Evolutionary conservation across 2,329 filamentous ascomycete species (phyloP).

Genomic region (Bimuria novae-zelandiae): DNA sequence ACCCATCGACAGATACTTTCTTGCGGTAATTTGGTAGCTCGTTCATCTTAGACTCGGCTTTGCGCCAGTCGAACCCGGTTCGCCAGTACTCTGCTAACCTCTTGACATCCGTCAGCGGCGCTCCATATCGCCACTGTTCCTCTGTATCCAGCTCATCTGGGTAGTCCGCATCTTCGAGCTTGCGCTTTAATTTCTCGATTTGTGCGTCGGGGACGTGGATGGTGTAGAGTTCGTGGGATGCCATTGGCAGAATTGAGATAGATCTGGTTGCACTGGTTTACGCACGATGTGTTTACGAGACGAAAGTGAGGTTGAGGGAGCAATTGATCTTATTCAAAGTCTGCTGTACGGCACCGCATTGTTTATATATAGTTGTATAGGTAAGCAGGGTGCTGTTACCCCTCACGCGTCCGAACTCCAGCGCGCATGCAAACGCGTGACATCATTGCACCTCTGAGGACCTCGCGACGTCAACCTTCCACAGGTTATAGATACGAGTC

Average conservation of each 20-base stretch:
- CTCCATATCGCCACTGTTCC: conserved; percentile 62
- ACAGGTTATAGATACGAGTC: too few relatives aligned
- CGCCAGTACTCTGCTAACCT: conserved; percentile 63
- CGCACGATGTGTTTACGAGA: too few relatives aligned
- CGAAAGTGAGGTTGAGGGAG: background rate
- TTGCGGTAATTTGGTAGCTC: conserved; percentile 63
- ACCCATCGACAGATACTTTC: conserved; percentile 60
- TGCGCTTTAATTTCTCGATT: conserved; percentile 59
- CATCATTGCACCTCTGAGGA: too few relatives aligned
- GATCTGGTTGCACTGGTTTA: too few relatives aligned
- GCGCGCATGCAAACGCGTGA: background rate
- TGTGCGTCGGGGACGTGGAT: conserved; percentile 47
- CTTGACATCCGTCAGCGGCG: conserved; percentile 64
- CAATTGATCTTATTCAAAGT: background rate
- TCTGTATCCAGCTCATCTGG: conserved; percentile 58
- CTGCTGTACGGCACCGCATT: background rate
- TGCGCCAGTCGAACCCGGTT: conserved; percentile 63
- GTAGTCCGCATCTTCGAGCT: conserved; percentile 59
- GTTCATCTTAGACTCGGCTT: conserved; percentile 64
- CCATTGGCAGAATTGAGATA: background rate
- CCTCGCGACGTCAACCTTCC: too few relatives aligned
- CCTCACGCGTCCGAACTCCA: background rate
- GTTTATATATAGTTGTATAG: background rate
- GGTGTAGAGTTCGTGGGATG: conserved; percentile 27
- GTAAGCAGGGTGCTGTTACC: background rate